Evolutionary conservation across 352 stramenopile species (phyloP).

Genomic region (Globisporangium okanoganense): DNA sequence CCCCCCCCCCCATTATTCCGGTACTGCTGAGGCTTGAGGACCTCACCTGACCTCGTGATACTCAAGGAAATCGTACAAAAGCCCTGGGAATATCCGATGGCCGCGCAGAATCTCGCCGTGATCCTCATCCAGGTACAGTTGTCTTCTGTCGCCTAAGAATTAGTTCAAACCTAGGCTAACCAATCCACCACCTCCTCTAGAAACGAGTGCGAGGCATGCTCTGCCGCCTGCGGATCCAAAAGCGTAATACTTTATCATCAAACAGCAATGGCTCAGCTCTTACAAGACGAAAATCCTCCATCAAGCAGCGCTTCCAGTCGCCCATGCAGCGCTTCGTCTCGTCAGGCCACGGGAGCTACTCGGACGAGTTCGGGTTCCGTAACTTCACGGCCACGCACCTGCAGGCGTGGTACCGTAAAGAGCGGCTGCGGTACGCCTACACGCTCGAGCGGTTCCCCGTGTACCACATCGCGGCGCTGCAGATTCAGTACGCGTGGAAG

Average conservation of each 20-base stretch:
- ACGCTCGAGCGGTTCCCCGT: conserved; percentile 51
- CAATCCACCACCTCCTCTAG: conserved; percentile 4
- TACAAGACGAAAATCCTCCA: neutral
- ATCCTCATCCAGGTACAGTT: conserved; percentile 58
- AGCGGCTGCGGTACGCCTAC: conserved; percentile 38
- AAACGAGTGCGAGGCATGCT: conserved; percentile 68
- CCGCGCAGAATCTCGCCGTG: conserved; percentile 70
- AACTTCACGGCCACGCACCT: conserved; percentile 55
- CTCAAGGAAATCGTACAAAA: conserved; percentile 66
- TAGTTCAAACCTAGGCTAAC: neutral
- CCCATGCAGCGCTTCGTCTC: conserved; percentile 78
- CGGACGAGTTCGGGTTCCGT: conserved; percentile 52
- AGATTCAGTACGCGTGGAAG: conserved; percentile 79
- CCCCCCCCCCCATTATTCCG: too few species aligned
- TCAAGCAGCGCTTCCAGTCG: conserved; percentile 18
- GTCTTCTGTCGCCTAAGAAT: neutral
- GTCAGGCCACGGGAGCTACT: conserved; percentile 37
- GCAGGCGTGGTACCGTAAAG: conserved; percentile 72
- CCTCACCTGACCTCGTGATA: too few species aligned
- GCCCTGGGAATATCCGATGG: conserved; percentile 81
- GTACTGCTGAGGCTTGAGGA: too few species aligned
- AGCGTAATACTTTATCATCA: neutral
- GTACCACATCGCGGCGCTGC: conserved; percentile 84
- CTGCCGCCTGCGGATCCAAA: conserved; percentile 23
- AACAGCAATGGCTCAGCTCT: neutral